Evolutionary conservation across 169 alveolate species (phyloP), one percentile per base, ranked within the genome.

Genomic region (Plasmodium coatneyi): DNA sequence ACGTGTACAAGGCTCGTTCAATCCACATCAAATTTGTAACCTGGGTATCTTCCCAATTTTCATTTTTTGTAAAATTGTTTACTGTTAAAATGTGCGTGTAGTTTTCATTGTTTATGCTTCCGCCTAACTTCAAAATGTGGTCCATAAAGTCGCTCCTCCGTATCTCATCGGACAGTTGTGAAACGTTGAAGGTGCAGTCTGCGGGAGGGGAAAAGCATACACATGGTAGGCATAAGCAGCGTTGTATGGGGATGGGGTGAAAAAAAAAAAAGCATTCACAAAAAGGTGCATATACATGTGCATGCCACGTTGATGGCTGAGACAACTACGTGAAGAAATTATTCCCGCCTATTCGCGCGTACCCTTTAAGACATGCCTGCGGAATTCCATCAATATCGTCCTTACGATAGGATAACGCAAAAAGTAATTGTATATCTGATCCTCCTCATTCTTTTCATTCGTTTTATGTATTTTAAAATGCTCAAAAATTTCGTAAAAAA

Each of bases 111-210:
- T 52, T 84, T 74, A 84, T 84, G 34, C 32, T 16, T 54, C 93
- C 93, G 6, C 93, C 93, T 32, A 84, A 36, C 79, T 84, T 84
- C 60, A 84, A 1, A 28, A 84, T 84, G 28, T 76, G 22, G 36
- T 84, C 93, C 76, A 84, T 84, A 70, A 74, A 84, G 34, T 84
- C 93, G 84, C 93, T 84, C 66, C 86, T 74, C 19, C 66, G 82
- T n/a, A 84, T 76, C 7, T 84, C 93, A 52, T 46, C 93, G 14
- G 93, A 28, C 70, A 84, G 70, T 74, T 54, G 79, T 25, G 86
- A 74, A 32, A 84, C 70, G 72, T 84, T 84, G 71, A 84, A 84
- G 32, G 36, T 52, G 78, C 83, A 84, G 54, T 56, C 93, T 84
- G 36, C 3, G 49, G 25, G 39, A 1, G 43, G 43, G 43, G 46